These are phyloP conservation scores for Funneliformis caledonium DNA, from an alignment of 371 early-diverging fungal genomes.

Conservation along the genomic window DNA sequence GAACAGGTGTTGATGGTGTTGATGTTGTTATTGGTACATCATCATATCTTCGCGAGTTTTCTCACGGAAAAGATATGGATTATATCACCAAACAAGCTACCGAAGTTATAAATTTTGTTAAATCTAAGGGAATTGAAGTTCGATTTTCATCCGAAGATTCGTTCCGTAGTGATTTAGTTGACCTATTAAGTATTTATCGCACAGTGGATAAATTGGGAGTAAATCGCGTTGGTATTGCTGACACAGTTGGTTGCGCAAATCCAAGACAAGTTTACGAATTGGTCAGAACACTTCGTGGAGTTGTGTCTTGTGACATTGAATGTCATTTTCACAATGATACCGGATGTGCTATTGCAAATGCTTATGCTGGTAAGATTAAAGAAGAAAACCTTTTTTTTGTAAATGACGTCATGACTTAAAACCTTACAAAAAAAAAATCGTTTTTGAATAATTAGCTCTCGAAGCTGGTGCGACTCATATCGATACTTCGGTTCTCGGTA, in stretches of 20 bases:
- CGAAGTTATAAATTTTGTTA: conserved; percentile 94
- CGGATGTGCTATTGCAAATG: conserved; percentile 97
- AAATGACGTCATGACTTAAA: conserved; percentile 18
- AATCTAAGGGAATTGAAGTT: conserved; percentile 93
- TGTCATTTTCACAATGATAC: conserved; percentile 99
- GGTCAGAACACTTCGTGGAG: conserved; percentile 90
- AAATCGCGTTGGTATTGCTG: conserved; percentile 97
- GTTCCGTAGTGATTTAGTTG: conserved; percentile 94
- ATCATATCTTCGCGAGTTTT: conserved; percentile 90
- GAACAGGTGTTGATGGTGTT: conserved; percentile 85
- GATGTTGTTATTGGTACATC: conserved; percentile 97
- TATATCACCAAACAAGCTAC: conserved; percentile 92
- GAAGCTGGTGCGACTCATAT: conserved; percentile 98
- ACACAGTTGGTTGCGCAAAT: conserved; percentile 97
- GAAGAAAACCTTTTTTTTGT: not conserved
- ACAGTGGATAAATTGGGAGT: conserved; percentile 95
- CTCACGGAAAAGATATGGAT: conserved; percentile 97
- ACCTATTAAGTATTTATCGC: conserved; percentile 91
- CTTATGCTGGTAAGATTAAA: conserved; percentile 72
- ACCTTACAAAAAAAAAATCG: not conserved
- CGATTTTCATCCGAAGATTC: conserved; percentile 97
- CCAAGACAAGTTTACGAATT: conserved; percentile 97
- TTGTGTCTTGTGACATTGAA: conserved; percentile 96
- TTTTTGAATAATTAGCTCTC: conserved; percentile 58
- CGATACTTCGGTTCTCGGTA: conserved; percentile 96